Base-by-base conservation (phyloP, 768 basidiomycete species). In the Ephemerocybe angulata region DNA sequence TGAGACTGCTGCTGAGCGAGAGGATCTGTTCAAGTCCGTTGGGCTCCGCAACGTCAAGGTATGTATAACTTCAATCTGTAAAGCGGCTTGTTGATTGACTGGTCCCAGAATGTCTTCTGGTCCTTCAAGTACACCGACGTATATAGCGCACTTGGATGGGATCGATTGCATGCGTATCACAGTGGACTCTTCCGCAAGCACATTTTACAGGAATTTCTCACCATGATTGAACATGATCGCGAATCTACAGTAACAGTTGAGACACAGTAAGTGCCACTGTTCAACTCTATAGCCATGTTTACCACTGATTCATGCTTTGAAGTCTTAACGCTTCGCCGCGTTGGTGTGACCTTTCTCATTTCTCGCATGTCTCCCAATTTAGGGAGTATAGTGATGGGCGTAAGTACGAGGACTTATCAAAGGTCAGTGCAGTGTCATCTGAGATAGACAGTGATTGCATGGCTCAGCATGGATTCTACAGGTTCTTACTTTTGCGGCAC, bases 101-200 rank as follows among this genome's bases (percentile, higher is more conserved):
- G n/a, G 10, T 25, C 55, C 17, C 43, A 76, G 73, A 78, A 75
- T 64, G 65, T 69, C 1, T 78, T 78, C 53, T 77, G 76, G 76
- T 43, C 24, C 1, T 27, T 80, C 15, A 30, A 24, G 12, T 31
- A 62, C 52, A 75, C 70, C 7, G 72, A 76, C 56, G 69, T 71
- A 4, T 57, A 72, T 50, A 21, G 27, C 3, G 67, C 72, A 30
- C 21, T 70, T 2, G 71, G 70, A 13, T 78, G 71, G 52, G 76
- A 80, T 59, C 59, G 60, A 1, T 62, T 78, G n/a, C 77, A 79
- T 58, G 60, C 56, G 6, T 62, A 72, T 46, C 50, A 67, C 42
- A 44, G 43, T 25, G 77, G 76, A 4, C 29, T 75, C 4, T 67
- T 61, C 57, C 65, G 66, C 0, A 63, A 72, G 27, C 75, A 78